Percentiles rank a stretch among this genome's conserved stretches.
Evolutionary conservation across 2,329 filamentous ascomycete genomes (phyloP).

Genomic region (Pseudopyrenochaeta lycopersici): DNA sequence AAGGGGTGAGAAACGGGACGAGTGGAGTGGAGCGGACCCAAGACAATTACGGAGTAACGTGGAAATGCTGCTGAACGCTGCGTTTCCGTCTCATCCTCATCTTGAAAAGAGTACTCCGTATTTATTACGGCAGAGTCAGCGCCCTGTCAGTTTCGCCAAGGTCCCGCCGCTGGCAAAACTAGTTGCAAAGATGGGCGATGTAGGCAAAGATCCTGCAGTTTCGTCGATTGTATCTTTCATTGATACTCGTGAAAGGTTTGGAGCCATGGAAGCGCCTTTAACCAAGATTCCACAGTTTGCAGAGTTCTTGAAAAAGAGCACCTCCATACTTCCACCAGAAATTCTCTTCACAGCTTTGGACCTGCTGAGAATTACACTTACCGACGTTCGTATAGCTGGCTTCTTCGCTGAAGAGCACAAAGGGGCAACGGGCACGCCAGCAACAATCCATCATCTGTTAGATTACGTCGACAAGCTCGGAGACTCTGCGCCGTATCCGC

Average conservation of each 20-base stretch:
- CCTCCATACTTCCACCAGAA: slow-evolving; percentile 67
- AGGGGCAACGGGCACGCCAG: slow-evolving; percentile 58
- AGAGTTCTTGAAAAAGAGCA: slow-evolving; percentile 65
- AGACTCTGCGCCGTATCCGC: slow-evolving; percentile 74
- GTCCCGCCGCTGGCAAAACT: slow-evolving; percentile 85
- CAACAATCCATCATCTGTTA: slow-evolving; percentile 66
- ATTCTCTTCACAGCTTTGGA: slow-evolving; percentile 85
- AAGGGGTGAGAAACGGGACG: slow-evolving; percentile 76
- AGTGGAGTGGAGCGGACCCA: slow-evolving; percentile 82
- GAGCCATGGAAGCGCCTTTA: slow-evolving; percentile 72
- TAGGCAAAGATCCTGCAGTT: slow-evolving; percentile 68
- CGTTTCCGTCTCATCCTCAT: slow-evolving; percentile 79
- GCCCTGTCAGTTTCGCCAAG: slow-evolving; percentile 79
- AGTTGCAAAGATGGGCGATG: slow-evolving; percentile 75
- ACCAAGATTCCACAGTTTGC: slow-evolving; percentile 75
- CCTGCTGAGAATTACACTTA: slow-evolving; percentile 78
- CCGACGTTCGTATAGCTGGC: slow-evolving; percentile 80
- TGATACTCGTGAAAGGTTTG: slow-evolving; percentile 65
- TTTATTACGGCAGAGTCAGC: slow-evolving; percentile 69
- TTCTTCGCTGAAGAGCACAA: slow-evolving; percentile 79
- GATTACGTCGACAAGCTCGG: slow-evolving; percentile 63
- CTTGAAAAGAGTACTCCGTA: slow-evolving; percentile 74
- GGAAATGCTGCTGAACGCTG: slow-evolving; percentile 76
- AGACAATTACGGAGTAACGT: slow-evolving; percentile 75
- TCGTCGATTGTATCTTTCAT: slow-evolving; percentile 75